A percentile compares a stretch with the other conserved stretches of the same genome.
Conservation (phyloP, 2,329 filamentous ascomycete species). For the Orbilia javanica region DNA sequence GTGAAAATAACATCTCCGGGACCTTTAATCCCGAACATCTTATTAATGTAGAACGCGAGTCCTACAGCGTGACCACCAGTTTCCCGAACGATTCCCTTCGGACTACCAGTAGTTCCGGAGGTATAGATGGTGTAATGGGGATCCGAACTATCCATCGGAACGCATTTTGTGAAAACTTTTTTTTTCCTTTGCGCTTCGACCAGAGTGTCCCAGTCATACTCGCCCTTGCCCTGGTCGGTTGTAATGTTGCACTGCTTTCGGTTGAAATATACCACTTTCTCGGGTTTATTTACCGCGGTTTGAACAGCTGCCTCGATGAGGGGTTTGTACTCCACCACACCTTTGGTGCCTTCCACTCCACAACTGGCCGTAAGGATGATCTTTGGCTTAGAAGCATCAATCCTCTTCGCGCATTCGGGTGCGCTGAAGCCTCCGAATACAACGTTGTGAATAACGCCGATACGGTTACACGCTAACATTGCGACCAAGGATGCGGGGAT, state of each 20-base stretch:
- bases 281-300: slow-evolving; percentile 77
- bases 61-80: slow-evolving; percentile 90
- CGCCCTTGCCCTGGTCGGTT: slow-evolving; percentile 74
- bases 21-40: slow-evolving; percentile 84
- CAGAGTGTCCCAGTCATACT: slow-evolving; percentile 83
- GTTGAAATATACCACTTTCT: slow-evolving; percentile 84
- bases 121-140: slow-evolving; percentile 93
- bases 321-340: slow-evolving; percentile 78
- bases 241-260: slow-evolving; percentile 81
- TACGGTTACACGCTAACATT: slow-evolving; percentile 81
- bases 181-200: slow-evolving; percentile 76
- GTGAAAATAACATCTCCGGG: slow-evolving; percentile 86
- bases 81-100: slow-evolving; percentile 85
- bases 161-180: slow-evolving; percentile 64
- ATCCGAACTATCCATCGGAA: slow-evolving; percentile 76
- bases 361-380: slow-evolving; percentile 89
- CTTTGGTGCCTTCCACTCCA: slow-evolving; percentile 80
- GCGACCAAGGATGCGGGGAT: slow-evolving; percentile 89
- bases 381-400: slow-evolving; percentile 82
- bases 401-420: slow-evolving; percentile 83
- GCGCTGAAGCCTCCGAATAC: slow-evolving; percentile 94
- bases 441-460: slow-evolving; percentile 89
- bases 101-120: slow-evolving; percentile 82
- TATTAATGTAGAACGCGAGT: slow-evolving; percentile 82
- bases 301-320: slow-evolving; percentile 77